Percentiles rank a stretch among this genome's conserved stretches.
These are phyloP conservation scores for Hypoxylon sp. DNA, from an alignment of 2,329 filamentous ascomycete species.

Conservation along the genomic window DNA sequence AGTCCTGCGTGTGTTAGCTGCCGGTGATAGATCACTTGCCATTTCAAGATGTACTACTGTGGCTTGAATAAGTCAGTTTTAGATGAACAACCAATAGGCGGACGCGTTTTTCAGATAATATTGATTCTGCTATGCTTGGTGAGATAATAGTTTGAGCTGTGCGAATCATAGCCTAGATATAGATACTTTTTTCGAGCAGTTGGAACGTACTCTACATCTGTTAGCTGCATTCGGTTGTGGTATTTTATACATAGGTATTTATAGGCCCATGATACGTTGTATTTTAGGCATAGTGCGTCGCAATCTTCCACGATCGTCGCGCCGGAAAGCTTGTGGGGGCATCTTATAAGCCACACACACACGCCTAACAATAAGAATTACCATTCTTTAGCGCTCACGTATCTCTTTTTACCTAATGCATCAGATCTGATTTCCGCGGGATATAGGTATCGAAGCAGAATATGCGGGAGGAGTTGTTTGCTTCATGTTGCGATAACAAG, in stretches of 20 bases:
- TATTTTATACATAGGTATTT: neutral
- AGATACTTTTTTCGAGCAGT: slow-evolving; percentile 8
- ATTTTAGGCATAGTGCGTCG: slow-evolving; percentile 14
- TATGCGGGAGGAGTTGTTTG: neutral
- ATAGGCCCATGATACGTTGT: slow-evolving; percentile 19
- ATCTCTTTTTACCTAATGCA: neutral
- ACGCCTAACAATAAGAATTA: neutral
- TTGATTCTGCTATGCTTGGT: slow-evolving; percentile 1
- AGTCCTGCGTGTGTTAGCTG: slow-evolving; percentile 14
- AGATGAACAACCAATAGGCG: slow-evolving; percentile 11
- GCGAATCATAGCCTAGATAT: slow-evolving; percentile 15
- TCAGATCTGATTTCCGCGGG: neutral
- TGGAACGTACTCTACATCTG: slow-evolving; percentile 15
- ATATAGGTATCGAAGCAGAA: neutral
- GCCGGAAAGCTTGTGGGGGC: neutral
- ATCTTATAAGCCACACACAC: neutral
- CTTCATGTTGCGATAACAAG: neutral
- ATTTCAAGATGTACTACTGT: slow-evolving; percentile 10
- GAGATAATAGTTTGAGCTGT: slow-evolving; percentile 5
- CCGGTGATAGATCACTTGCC: slow-evolving; percentile 12
- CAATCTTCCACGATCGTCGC: slow-evolving; percentile 18
- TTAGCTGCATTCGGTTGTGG: neutral
- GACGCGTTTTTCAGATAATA: neutral
- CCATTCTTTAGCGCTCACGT: neutral
- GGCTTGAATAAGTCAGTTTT: neutral